Evolutionary conservation across 2,329 filamentous ascomycete genomes (phyloP).

Genomic region (Venturia carpophila): DNA sequence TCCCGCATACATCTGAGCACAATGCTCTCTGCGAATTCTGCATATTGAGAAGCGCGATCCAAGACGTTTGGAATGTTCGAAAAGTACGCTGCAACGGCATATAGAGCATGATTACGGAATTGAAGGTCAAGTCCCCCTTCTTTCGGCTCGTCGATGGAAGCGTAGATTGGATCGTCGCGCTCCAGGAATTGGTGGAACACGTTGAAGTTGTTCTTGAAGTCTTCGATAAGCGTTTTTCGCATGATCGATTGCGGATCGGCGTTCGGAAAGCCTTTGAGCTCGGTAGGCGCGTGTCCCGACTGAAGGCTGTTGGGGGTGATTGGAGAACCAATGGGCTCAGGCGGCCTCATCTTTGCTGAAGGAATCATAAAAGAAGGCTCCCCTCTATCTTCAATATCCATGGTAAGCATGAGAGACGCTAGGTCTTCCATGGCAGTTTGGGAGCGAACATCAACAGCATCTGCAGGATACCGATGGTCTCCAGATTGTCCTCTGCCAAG

Average conservation of each 20-base stretch:
- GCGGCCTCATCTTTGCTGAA: constrained; percentile 6
- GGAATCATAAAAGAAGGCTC: constrained; percentile 10
- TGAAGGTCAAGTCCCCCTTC: not conserved
- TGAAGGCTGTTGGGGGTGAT: not conserved
- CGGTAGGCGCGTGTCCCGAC: not conserved
- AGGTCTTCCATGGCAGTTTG: constrained; percentile 1
- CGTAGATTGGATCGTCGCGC: not conserved
- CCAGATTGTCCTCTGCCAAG: not conserved
- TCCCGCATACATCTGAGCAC: constrained; percentile 9
- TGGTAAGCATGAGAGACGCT: not conserved
- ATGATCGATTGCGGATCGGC: not conserved
- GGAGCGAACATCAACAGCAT: constrained; percentile 3
- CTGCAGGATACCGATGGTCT: not conserved
- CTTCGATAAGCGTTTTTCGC: not conserved
- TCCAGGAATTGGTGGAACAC: not conserved
- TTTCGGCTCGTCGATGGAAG: not conserved
- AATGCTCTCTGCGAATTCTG: constrained; percentile 8
- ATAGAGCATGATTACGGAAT: constrained; percentile 10
- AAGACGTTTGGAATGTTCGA: not conserved
- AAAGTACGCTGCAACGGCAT: not conserved
- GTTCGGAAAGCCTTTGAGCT: not conserved
- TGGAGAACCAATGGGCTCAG: not conserved
- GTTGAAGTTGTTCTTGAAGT: constrained; percentile 6
- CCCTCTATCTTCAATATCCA: constrained; percentile 9
- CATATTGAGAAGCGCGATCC: not conserved